Percentiles rank a stretch among this genome's conserved stretches.
phyloP scores from a whole-genome alignment of 805 yeast genomes.

The Teunomyces tritomae region DNA sequence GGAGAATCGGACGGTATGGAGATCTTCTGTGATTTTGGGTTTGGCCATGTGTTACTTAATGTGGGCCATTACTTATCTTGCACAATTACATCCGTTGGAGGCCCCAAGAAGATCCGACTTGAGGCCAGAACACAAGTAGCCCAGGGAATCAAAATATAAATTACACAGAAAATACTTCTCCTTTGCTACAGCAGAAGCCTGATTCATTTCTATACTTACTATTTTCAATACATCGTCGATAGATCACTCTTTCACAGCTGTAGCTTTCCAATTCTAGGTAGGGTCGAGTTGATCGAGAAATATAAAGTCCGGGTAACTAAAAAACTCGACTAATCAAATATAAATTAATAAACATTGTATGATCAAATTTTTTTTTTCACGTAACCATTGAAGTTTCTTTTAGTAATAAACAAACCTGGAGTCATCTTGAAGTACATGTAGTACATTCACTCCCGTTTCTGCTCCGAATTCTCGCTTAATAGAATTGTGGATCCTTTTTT shows the following conservation, averaged over 20 bases:
- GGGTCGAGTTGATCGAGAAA: neutral
- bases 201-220: constrained; percentile 1
- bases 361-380: neutral
- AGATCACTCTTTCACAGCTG: neutral
- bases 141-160: neutral
- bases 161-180: neutral
- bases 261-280: neutral
- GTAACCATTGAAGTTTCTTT: neutral
- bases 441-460: constrained; percentile 53
- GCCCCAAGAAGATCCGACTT: constrained; percentile 87
- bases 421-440: neutral
- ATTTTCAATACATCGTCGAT: neutral
- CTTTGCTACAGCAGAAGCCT: neutral
- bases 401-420: neutral
- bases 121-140: constrained; percentile 59
- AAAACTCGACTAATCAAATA: neutral
- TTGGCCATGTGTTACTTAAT: constrained; percentile 76
- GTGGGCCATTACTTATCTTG: constrained; percentile 92
- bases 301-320: constrained; percentile 7
- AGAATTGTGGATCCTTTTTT: constrained; percentile 55
- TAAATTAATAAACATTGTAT: neutral
- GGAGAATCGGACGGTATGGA: constrained; percentile 53
- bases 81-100: constrained; percentile 87
- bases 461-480: constrained; percentile 53
- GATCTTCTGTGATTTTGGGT: constrained; percentile 55